Percentiles rank a stretch among this genome's conserved stretches.
Conservation (phyloP, 495 filamentous ascomycete species). For the Neurospora cerealis region DNA sequence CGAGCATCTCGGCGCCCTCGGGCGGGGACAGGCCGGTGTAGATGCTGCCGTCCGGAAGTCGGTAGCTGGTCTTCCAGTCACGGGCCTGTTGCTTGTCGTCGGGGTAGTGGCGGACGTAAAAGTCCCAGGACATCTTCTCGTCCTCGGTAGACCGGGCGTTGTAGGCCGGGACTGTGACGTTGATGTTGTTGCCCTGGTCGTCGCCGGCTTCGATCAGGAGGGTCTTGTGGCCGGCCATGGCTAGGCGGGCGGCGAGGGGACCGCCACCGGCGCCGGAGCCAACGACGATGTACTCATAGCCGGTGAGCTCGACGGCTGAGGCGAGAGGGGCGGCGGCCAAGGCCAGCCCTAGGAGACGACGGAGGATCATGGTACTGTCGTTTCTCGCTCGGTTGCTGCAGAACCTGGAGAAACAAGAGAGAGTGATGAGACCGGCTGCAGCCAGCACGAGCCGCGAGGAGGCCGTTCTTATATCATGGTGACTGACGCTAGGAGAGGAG, state of each 20-base stretch:
- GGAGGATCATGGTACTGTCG: conserved; percentile 2
- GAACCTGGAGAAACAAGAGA: neutral
- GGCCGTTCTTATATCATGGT: neutral
- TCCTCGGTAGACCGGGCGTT: conserved; percentile 17
- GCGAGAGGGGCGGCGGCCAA: conserved; percentile 4
- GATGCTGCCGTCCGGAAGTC: conserved; percentile 19
- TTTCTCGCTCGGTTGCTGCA: neutral
- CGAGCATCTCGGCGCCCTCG: conserved; percentile 30
- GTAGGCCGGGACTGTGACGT: conserved; percentile 18
- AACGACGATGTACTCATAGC: conserved; percentile 55
- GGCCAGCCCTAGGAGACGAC: conserved; percentile 4
- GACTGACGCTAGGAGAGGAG: neutral
- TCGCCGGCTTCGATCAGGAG: conserved; percentile 52
- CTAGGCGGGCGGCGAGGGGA: conserved; percentile 49
- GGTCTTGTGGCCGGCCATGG: conserved; percentile 47
- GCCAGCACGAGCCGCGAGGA: neutral
- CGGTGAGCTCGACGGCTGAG: conserved; percentile 15
- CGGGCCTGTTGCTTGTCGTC: conserved; percentile 23
- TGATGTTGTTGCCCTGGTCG: conserved; percentile 34
- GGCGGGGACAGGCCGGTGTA: conserved; percentile 33
- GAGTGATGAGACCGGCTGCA: neutral
- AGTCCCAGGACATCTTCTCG: conserved; percentile 31
- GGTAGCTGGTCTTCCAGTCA: conserved; percentile 34
- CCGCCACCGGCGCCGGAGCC: conserved; percentile 56
- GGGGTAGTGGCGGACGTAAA: conserved; percentile 35